Base-by-base conservation (phyloP, 2,329 filamentous ascomycete species). In the Aspergillus neotritici region DNA sequence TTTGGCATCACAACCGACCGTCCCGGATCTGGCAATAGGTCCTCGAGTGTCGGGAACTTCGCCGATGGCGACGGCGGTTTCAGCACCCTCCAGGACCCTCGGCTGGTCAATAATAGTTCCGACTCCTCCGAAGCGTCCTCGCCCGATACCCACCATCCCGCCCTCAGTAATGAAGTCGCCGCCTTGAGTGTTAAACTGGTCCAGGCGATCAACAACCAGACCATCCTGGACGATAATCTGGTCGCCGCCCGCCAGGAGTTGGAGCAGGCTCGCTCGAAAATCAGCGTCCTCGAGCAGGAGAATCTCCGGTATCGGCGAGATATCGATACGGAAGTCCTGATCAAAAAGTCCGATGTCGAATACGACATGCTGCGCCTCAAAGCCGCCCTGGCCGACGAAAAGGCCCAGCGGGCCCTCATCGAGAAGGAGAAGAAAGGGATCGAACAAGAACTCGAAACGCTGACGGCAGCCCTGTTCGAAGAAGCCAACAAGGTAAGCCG, bases 201-300 rank as follows among this genome's bases (percentile, higher is more conserved):
- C 56, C 91, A 93, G 61, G 91, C 93, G 34, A 96, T 98, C 68
- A 98, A 98, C 63, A 86, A 94, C 65, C 90, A 96, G 67, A 96
- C 90, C 6, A 83, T 79, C 15, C 77, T 98, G 34, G 93, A 97
- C 66, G 93, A 98, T 65, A 86, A 82, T 9, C 74, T 98, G 13
- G 84, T 87, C 38, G 82, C 82, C 40, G 86, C 89, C 12, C 81
- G 89, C 31, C 84, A 90, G 62, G 89, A 97, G 61, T 73, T 97
- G 36, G 87, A 94, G 42, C 66, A 78, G 29, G 80, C 88, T 7
- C 79, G 77, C 46, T 78, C 83, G 37, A 79, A 77, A 55, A 78
- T 94, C 41, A 74, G 73, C 41, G 73, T 81, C 39, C 70, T 96
- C 13, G 87, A 95, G 66, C 65, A 68, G 25, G 78, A 83, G 51